These are phyloP conservation scores for Nakaseomyces kungkrabaensis DNA, from an alignment of 1,139 yeast genomes.

Conservation along the genomic window DNA sequence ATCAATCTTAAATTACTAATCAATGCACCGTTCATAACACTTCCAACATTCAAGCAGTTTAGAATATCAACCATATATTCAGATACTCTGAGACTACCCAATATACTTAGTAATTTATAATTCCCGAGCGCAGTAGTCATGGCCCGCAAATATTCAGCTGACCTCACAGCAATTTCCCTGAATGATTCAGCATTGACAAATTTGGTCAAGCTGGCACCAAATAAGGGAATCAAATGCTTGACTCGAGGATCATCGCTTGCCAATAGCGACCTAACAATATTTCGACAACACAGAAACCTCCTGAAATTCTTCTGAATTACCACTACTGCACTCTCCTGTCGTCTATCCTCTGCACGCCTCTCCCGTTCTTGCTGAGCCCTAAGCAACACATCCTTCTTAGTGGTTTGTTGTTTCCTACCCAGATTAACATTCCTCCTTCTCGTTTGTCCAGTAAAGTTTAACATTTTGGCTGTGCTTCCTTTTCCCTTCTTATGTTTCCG, in stretches of 20 bases:
- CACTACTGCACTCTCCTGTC: slow-evolving; percentile 38
- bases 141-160: background rate
- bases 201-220: slow-evolving; percentile 22
- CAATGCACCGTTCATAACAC: background rate
- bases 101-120: slow-evolving; percentile 7
- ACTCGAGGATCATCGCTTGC: slow-evolving; percentile 3
- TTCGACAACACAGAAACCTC: slow-evolving; percentile 30
- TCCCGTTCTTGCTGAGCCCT: slow-evolving; percentile 58
- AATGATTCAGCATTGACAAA: background rate
- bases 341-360: slow-evolving; percentile 49
- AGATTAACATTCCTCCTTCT: slow-evolving; percentile 62
- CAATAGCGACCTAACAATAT: slow-evolving; percentile 8
- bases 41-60: background rate
- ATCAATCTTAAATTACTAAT: background rate
- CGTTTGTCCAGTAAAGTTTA: slow-evolving; percentile 58
- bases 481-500: too few relatives aligned
- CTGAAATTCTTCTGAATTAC: slow-evolving; percentile 41
- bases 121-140: slow-evolving; percentile 9
- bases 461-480: slow-evolving; percentile 13
- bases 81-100: background rate
- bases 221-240: slow-evolving; percentile 11
- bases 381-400: slow-evolving; percentile 37
- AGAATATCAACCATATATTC: background rate
- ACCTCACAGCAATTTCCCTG: background rate
- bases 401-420: slow-evolving; percentile 40